Conservation (phyloP, 2,329 filamentous ascomycete genomes). For the Botrytis porri region DNA sequence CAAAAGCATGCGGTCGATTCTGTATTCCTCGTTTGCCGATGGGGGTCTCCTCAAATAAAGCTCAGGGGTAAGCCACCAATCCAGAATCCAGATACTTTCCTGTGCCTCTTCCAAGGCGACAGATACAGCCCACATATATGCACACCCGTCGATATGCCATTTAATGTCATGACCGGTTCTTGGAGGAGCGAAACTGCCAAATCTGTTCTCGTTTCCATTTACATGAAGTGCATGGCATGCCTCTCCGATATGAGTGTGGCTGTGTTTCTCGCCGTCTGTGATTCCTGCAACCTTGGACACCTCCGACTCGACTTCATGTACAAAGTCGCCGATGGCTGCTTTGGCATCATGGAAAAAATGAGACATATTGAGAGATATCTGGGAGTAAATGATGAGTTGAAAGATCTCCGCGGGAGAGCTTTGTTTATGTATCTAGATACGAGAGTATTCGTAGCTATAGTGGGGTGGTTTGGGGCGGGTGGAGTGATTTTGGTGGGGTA, state of each 20-base stretch:
- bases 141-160: slow-evolving; percentile 84
- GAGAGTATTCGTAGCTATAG: slow-evolving; percentile 2
- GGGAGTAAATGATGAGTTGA: neutral
- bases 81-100: slow-evolving; percentile 73
- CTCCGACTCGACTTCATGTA: slow-evolving; percentile 26
- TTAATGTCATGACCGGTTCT: slow-evolving; percentile 71
- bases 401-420: neutral
- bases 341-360: slow-evolving; percentile 26
- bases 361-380: slow-evolving; percentile 24
- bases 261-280: slow-evolving; percentile 40
- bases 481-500: slow-evolving; percentile 8
- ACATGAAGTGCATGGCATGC: slow-evolving; percentile 44
- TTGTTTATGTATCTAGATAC: slow-evolving; percentile 9
- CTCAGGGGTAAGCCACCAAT: slow-evolving; percentile 86
- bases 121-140: slow-evolving; percentile 83
- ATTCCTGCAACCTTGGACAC: slow-evolving; percentile 34
- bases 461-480: slow-evolving; percentile 7
- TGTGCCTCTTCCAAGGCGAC: slow-evolving; percentile 73
- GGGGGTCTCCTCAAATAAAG: slow-evolving; percentile 83
- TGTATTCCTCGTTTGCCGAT: slow-evolving; percentile 76
- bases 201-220: slow-evolving; percentile 51
- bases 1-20: slow-evolving; percentile 77
- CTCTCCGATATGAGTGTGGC: slow-evolving; percentile 45
- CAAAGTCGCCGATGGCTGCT: slow-evolving; percentile 25
- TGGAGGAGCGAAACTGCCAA: slow-evolving; percentile 69